Conservation (phyloP, 2,329 filamentous ascomycete genomes). For the Colletotrichum liaoningense region DNA sequence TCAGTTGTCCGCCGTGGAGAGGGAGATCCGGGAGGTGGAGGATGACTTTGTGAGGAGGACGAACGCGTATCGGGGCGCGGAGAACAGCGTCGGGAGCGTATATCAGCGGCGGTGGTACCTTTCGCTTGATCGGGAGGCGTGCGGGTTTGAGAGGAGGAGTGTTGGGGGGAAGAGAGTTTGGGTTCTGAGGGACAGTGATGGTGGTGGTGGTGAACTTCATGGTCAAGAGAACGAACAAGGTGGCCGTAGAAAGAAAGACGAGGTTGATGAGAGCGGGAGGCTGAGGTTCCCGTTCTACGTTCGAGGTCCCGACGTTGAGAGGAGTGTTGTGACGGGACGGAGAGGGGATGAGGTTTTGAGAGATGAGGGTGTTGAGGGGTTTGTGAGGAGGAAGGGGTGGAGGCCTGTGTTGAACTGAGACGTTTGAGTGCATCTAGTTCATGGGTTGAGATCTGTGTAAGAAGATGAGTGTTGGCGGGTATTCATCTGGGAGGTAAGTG, state of each 20-base stretch:
- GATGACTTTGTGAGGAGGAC: conserved; percentile 66
- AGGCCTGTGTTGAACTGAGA: conserved; percentile 53
- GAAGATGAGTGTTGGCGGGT: no score
- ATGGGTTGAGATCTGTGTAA: no score
- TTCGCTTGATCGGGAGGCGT: conserved; percentile 68
- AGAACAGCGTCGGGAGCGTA: conserved; percentile 73
- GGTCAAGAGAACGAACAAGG: conserved; percentile 22
- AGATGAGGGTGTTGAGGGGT: conserved; percentile 70
- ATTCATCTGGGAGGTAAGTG: no score
- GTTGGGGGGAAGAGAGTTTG: not conserved
- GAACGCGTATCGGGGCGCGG: conserved; percentile 75
- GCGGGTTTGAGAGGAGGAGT: conserved; percentile 62
- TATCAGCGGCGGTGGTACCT: conserved; percentile 77
- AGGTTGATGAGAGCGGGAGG: conserved; percentile 35
- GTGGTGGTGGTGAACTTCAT: conserved; percentile 38
- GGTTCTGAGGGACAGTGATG: conserved; percentile 28
- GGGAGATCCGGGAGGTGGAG: conserved; percentile 57
- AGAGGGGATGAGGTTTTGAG: conserved; percentile 67
- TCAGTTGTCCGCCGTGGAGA: conserved; percentile 49
- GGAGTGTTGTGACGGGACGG: conserved; percentile 75
- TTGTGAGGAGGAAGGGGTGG: conserved; percentile 71
- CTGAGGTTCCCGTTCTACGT: conserved; percentile 71
- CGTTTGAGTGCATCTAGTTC: not conserved
- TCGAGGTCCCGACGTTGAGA: conserved; percentile 68
- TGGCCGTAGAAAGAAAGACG: no score